Evolutionary conservation across 78 protist genomes (phyloP).

Genomic region (Dictyostelium firmibasis): DNA sequence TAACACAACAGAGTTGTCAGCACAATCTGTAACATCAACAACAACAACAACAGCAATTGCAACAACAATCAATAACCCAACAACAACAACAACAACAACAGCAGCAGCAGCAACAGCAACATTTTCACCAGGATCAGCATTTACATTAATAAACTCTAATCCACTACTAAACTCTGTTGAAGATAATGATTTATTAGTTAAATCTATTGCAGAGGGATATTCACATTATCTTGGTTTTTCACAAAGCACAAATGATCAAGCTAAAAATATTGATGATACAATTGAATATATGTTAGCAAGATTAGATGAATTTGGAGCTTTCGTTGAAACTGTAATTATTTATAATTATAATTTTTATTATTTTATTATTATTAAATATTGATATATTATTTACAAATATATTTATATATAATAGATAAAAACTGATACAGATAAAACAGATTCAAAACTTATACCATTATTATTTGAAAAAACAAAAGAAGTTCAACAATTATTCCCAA

Average conservation of each 20-base stretch:
- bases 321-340: conserved; percentile 46
- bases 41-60: background rate
- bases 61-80: background rate
- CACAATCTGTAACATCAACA: background rate
- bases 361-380: too few species aligned
- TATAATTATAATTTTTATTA: background rate
- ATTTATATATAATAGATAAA: conserved; percentile 29
- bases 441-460: conserved; percentile 41
- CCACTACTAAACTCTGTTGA: background rate
- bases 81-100: background rate
- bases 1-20: background rate
- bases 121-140: background rate
- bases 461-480: conserved; percentile 29
- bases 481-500: conserved; percentile 65
- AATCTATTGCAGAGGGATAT: conserved; percentile 32
- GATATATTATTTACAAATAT: too few species aligned
- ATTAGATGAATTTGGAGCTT: conserved; percentile 74
- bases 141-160: background rate
- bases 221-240: conserved; percentile 52
- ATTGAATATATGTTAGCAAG: conserved; percentile 72
- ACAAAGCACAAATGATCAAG: conserved; percentile 70
- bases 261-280: conserved; percentile 34
- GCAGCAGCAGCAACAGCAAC: background rate
- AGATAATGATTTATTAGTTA: conserved; percentile 5
- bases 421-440: conserved; percentile 70